These are phyloP conservation scores for Sclerotiophoma versabilis DNA, from an alignment of 2,329 filamentous ascomycete species.

Conservation along the genomic window DNA sequence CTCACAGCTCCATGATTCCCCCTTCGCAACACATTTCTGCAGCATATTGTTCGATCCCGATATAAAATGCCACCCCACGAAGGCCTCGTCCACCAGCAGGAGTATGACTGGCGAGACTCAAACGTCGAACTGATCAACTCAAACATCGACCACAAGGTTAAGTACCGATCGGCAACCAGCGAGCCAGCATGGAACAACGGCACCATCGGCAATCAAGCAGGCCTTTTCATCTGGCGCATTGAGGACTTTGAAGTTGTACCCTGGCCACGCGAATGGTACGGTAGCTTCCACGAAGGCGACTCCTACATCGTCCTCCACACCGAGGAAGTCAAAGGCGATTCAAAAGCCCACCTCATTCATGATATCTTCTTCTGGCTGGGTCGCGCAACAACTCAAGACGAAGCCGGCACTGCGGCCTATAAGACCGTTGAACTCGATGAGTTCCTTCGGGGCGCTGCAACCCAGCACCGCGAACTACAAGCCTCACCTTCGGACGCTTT, in stretches of 20 bases:
- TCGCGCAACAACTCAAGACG: slow-evolving; percentile 69
- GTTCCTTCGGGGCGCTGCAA: slow-evolving; percentile 67
- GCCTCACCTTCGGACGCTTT: slow-evolving; percentile 66
- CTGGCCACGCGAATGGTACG: slow-evolving; percentile 64
- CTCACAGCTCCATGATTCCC: neutral
- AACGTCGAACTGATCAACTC: slow-evolving; percentile 71
- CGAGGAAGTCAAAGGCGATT: slow-evolving; percentile 56
- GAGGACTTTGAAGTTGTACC: slow-evolving; percentile 70
- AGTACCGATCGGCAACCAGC: slow-evolving; percentile 69
- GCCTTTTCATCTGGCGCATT: slow-evolving; percentile 70
- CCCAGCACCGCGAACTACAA: slow-evolving; percentile 71
- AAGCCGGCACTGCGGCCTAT: slow-evolving; percentile 73
- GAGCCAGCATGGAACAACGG: slow-evolving; percentile 73
- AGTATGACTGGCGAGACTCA: slow-evolving; percentile 73
- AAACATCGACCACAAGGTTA: slow-evolving; percentile 71
- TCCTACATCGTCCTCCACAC: slow-evolving; percentile 72
- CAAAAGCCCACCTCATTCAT: slow-evolving; percentile 50
- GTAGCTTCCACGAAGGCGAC: slow-evolving; percentile 71
- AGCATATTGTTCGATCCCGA: neutral
- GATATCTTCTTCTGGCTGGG: slow-evolving; percentile 77
- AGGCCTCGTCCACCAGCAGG: slow-evolving; percentile 67
- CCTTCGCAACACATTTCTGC: neutral
- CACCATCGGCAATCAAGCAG: slow-evolving; percentile 59
- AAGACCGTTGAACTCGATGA: slow-evolving; percentile 76
- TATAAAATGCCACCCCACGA: slow-evolving; percentile 65